Conservation (phyloP, 2,329 filamentous ascomycete species). For the Metarhizium robertsii region DNA sequence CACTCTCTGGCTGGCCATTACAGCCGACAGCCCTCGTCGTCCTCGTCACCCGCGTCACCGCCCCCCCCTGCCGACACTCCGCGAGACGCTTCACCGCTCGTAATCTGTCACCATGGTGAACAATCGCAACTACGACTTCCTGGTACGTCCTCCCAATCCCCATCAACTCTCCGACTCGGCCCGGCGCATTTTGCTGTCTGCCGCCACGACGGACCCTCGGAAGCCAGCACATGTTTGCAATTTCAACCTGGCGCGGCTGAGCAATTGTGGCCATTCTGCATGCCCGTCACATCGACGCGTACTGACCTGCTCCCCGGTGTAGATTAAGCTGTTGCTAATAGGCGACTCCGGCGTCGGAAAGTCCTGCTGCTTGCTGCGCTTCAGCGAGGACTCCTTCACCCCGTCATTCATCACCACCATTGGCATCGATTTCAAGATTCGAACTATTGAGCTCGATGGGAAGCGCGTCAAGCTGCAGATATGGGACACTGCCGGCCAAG, state of each 20-base stretch:
- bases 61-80: background rate
- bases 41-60: background rate
- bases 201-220: background rate
- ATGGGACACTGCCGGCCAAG: constrained; percentile 98
- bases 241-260: background rate
- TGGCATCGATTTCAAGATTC: constrained; percentile 99
- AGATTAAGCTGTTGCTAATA: constrained; percentile 97
- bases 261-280: background rate
- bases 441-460: constrained; percentile 96
- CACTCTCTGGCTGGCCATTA: background rate
- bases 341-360: constrained; percentile 95
- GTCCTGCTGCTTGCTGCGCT: constrained; percentile 91
- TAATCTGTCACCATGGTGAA: constrained; percentile 64
- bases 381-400: constrained; percentile 96
- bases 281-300: background rate
- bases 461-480: constrained; percentile 99
- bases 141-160: constrained; percentile 51
- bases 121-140: constrained; percentile 98
- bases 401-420: constrained; percentile 98
- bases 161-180: background rate
- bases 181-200: background rate
- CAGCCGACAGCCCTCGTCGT: background rate
- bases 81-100: constrained; percentile 5
- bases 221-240: background rate
- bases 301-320: constrained; percentile 4